phyloP scores from a whole-genome alignment of 2,329 filamentous ascomycete species.

The Aspergillus thermomutatus region DNA sequence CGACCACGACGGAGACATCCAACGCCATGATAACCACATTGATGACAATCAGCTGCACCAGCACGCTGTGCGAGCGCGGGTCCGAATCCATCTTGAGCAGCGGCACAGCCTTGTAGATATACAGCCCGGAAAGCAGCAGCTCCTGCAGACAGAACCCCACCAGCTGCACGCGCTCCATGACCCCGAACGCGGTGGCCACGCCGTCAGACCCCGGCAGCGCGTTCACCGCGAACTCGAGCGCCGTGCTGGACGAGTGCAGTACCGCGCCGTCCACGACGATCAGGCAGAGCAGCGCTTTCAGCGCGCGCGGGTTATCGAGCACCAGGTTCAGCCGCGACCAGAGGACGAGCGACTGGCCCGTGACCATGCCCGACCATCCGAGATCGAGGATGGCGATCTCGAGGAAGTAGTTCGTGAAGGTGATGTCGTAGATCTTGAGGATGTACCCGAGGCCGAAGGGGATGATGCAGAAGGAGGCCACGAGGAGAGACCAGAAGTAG shows the following conservation, averaged over 20 bases:
- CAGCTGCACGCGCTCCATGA: slow-evolving; percentile 54
- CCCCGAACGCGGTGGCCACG: slow-evolving; percentile 34
- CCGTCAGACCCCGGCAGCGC: slow-evolving; percentile 11
- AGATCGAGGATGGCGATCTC: slow-evolving; percentile 38
- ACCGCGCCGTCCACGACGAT: slow-evolving; percentile 44
- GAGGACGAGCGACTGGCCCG: slow-evolving; percentile 47
- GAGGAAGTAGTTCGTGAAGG: slow-evolving; percentile 32
- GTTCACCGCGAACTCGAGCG: slow-evolving; percentile 42
- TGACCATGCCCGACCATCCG: slow-evolving; percentile 48
- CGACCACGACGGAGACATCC: slow-evolving; percentile 40
- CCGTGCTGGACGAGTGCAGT: slow-evolving; percentile 40
- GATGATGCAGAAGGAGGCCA: slow-evolving; percentile 42
- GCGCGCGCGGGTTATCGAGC: slow-evolving; percentile 31
- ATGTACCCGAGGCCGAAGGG: slow-evolving; percentile 46
- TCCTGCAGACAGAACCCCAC: slow-evolving; percentile 55
- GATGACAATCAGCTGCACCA: slow-evolving; percentile 46
- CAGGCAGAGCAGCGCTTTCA: slow-evolving; percentile 40
- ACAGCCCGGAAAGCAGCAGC: slow-evolving; percentile 49
- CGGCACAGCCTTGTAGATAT: slow-evolving; percentile 51
- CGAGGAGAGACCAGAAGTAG: slow-evolving; percentile 49
- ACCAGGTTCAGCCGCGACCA: slow-evolving; percentile 49
- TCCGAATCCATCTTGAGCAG: slow-evolving; percentile 45
- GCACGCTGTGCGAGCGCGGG: slow-evolving; percentile 31
- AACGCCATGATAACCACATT: slow-evolving; percentile 46
- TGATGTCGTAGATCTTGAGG: slow-evolving; percentile 41